Percentiles rank a stretch among this genome's conserved stretches.
These are phyloP conservation scores for Hysterium pulicare DNA, from an alignment of 2,329 filamentous ascomycete species.

Conservation along the genomic window DNA sequence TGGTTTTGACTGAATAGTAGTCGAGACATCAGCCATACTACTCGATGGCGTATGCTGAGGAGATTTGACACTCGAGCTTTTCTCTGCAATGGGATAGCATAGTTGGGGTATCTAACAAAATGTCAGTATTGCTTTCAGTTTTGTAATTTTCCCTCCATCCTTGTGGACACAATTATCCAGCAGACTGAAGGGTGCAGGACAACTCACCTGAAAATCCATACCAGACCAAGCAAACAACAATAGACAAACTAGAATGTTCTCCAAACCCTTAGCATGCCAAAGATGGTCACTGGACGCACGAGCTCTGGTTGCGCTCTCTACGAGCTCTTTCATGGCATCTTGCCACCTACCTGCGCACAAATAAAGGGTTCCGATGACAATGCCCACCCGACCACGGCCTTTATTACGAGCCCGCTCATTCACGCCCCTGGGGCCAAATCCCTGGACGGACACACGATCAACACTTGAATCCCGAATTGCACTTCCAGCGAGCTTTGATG, in stretches of 20 bases:
- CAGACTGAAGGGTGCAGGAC: background rate
- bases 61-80: slow-evolving; percentile 42
- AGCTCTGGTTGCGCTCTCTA: slow-evolving; percentile 73
- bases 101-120: slow-evolving; percentile 49
- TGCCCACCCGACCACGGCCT: slow-evolving; percentile 72
- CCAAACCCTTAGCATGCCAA: slow-evolving; percentile 96
- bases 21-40: slow-evolving; percentile 37
- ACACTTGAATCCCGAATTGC: slow-evolving; percentile 59
- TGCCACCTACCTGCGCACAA: slow-evolving; percentile 86
- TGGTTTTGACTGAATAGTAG: slow-evolving; percentile 43
- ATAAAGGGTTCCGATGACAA: slow-evolving; percentile 81
- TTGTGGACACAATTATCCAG: no score
- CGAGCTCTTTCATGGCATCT: slow-evolving; percentile 79
- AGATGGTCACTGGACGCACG: slow-evolving; percentile 82
- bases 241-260: slow-evolving; percentile 79
- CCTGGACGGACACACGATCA: slow-evolving; percentile 60
- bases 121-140: slow-evolving; percentile 13
- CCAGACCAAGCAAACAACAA: slow-evolving; percentile 81
- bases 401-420: slow-evolving; percentile 77
- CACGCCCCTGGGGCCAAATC: slow-evolving; percentile 62
- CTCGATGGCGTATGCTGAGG: slow-evolving; percentile 39
- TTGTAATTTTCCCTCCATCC: background rate
- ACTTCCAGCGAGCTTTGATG: slow-evolving; percentile 40
- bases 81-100: slow-evolving; percentile 51
- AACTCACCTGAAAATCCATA: slow-evolving; percentile 70